phyloP scores from a whole-genome alignment of 331 rosid species.

The Acacia pycnantha region DNA sequence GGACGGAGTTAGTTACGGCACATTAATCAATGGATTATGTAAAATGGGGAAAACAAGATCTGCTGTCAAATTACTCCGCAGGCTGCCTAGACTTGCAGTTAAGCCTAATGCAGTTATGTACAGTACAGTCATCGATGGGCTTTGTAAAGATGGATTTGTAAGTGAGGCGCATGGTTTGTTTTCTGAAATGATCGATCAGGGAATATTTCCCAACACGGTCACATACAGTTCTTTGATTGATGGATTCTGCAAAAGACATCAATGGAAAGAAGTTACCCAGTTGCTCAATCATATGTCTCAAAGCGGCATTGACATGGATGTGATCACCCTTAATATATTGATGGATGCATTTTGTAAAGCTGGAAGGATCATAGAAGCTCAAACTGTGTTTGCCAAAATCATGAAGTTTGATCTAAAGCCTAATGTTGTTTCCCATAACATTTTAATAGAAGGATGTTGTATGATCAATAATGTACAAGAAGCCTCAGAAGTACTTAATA shows the following conservation, averaged over 20 bases:
- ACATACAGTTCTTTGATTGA: neutral
- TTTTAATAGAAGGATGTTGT: constrained; percentile 21
- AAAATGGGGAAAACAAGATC: too few relatives aligned
- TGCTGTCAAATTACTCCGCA: too few relatives aligned
- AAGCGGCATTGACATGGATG: neutral
- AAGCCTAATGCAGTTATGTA: too few relatives aligned
- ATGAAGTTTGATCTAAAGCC: constrained; percentile 5
- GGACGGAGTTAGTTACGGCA: neutral
- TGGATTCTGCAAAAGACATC: neutral
- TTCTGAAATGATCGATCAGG: neutral
- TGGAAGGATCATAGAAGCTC: constrained; percentile 8
- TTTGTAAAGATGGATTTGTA: too few relatives aligned
- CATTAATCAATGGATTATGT: neutral
- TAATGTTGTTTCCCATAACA: neutral
- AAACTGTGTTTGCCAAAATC: constrained; percentile 24
- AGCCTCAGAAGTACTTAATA: neutral
- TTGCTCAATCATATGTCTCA: neutral
- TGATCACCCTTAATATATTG: neutral
- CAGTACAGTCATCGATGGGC: too few relatives aligned
- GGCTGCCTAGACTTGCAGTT: too few relatives aligned
- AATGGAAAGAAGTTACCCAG: neutral
- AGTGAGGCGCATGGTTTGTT: too few relatives aligned
- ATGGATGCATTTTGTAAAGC: too few relatives aligned
- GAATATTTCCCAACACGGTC: neutral
- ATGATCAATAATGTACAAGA: neutral